Evolutionary conservation across 306 rosid genomes (phyloP).

Genomic region (Quercus berberidifolia): DNA sequence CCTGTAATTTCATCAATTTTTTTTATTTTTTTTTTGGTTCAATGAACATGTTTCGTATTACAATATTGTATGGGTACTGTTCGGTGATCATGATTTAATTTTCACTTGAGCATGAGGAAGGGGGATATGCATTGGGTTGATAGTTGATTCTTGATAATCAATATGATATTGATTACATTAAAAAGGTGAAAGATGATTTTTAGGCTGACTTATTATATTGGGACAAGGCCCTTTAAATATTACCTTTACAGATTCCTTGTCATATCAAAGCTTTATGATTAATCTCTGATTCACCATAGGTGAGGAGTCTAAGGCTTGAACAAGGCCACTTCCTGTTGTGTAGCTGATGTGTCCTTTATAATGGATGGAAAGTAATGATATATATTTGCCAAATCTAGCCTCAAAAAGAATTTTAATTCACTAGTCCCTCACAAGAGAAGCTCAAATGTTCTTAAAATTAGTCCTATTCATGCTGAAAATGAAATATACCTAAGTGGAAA

Average conservation of each 20-base stretch:
- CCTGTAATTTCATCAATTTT: background rate
- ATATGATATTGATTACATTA: background rate
- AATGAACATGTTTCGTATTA: background rate
- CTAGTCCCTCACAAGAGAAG: background rate
- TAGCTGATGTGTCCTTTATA: background rate
- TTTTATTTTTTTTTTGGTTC: background rate
- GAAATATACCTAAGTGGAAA: background rate
- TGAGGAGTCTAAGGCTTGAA: background rate
- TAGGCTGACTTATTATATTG: no score
- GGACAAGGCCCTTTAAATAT: no score
- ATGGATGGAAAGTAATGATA: background rate
- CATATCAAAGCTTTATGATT: background rate
- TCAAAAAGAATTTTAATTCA: background rate
- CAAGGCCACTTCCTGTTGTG: background rate
- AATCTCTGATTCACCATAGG: background rate
- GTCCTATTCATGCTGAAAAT: no score
- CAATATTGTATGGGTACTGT: background rate
- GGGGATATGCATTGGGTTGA: background rate
- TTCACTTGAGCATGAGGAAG: background rate
- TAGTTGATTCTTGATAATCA: background rate
- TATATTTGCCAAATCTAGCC: background rate
- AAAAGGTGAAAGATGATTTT: no score
- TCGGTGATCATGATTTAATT: background rate
- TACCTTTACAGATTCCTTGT: no score
- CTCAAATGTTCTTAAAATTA: background rate